A percentile compares a stretch with the other conserved stretches of the same genome.
These are phyloP conservation scores for Nymphaea colorata DNA, from an alignment of 164 flowering plant species.

Conservation along the genomic window DNA sequence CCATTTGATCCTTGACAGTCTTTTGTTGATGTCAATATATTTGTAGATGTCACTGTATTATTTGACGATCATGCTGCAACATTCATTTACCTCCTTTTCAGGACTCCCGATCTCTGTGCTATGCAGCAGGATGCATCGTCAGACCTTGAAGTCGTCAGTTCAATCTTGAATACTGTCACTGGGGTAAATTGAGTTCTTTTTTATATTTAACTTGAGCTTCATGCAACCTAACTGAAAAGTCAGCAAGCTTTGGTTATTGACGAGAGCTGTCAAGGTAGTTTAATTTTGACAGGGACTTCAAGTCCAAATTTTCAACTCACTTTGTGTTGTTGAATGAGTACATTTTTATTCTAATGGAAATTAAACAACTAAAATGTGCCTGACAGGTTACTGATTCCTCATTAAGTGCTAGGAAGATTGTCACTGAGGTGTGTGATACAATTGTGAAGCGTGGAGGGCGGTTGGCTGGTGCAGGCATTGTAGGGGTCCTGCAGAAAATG, in stretches of 20 bases:
- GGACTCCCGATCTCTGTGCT: slow-evolving; percentile 61
- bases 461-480: slow-evolving; percentile 89
- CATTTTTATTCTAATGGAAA: neutral
- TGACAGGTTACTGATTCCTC: slow-evolving; percentile 31
- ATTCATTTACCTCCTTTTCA: slow-evolving; percentile 4
- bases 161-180: slow-evolving; percentile 27
- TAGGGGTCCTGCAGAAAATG: slow-evolving; percentile 76
- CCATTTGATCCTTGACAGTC: no score
- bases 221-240: no score
- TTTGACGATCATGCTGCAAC: neutral
- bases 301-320: neutral
- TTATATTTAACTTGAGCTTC: neutral
- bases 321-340: neutral
- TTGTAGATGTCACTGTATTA: no score
- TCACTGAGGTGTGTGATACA: slow-evolving; percentile 59
- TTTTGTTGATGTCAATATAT: no score
- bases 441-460: slow-evolving; percentile 69
- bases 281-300: neutral
- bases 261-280: no score
- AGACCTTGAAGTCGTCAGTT: slow-evolving; percentile 43
- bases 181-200: slow-evolving; percentile 31
- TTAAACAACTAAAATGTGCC: neutral
- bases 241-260: no score
- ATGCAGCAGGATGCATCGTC: slow-evolving; percentile 66
- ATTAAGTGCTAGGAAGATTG: slow-evolving; percentile 33